phyloP scores from a whole-genome alignment of 805 yeast species.

The Barnettozyma sucrosica region DNA sequence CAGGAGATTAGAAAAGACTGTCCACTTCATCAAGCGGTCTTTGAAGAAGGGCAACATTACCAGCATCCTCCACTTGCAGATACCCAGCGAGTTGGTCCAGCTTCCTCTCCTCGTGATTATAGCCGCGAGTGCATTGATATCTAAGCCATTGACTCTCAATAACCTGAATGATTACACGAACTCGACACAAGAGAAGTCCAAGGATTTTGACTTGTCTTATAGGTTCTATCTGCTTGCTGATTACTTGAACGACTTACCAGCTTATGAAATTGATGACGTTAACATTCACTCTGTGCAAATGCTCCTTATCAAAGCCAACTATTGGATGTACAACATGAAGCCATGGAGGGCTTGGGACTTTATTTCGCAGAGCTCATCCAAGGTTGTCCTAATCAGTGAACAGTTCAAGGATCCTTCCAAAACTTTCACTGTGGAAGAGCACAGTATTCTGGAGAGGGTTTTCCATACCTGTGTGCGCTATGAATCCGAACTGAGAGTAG shows the following conservation, averaged over 20 bases:
- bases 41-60: not conserved
- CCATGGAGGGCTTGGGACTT: constrained; percentile 22
- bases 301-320: constrained; percentile 15
- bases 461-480: constrained; percentile 23
- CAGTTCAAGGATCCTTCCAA: constrained; percentile 15
- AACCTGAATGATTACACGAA: constrained; percentile 9
- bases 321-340: constrained; percentile 22
- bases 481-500: constrained; percentile 24
- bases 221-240: constrained; percentile 12
- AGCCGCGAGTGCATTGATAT: constrained; percentile 14
- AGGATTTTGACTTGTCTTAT: constrained; percentile 7
- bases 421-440: constrained; percentile 17
- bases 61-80: constrained; percentile 8
- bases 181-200: constrained; percentile 13
- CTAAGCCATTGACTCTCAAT: constrained; percentile 17
- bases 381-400: constrained; percentile 19
- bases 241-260: constrained; percentile 11
- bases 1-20: constrained; percentile 9
- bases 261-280: constrained; percentile 12
- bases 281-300: constrained; percentile 16
- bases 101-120: constrained; percentile 13
- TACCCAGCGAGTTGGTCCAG: constrained; percentile 12
- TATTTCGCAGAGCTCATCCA: constrained; percentile 18
- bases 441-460: constrained; percentile 16
- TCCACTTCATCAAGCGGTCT: constrained; percentile 7